Evolutionary conservation across 805 yeast genomes (phyloP), one percentile per base, ranked within the genome.

Genomic region (Yarrowia sp.): DNA sequence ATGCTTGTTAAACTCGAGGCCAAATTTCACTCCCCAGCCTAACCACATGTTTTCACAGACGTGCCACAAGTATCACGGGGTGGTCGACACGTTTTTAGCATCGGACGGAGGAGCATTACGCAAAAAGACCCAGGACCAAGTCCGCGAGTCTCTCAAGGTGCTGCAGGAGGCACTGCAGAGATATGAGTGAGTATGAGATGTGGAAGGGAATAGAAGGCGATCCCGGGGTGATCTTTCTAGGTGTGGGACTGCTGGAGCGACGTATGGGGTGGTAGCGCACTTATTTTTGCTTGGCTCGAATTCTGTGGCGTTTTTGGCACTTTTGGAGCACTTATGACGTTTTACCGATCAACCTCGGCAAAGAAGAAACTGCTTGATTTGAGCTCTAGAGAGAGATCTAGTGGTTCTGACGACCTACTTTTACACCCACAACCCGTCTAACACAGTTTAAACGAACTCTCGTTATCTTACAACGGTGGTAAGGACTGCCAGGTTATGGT

Each of bases 401-500:
- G n/a, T n/a, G n/a, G n/a, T n/a, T n/a, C n/a, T n/a, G n/a, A n/a
- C n/a, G n/a, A n/a, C n/a, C n/a, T n/a, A n/a, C n/a, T n/a, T n/a
- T n/a, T n/a, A n/a, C n/a, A n/a, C n/a, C n/a, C n/a, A n/a, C n/a
- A n/a, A n/a, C n/a, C n/a, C n/a, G n/a, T n/a, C n/a, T 44, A 57
- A 44, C 71, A 28, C 65, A n/a, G 48, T 1, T 35, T 48, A 8
- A 67, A 68, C 1, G 69, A 74, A 48, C 67, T 75, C 13, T 88
- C 98, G 0, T 80, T 95, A 13, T 89, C 96, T 1, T 95, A 88
- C 75, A 95, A 95, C 73, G 99, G 99, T 10, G 99, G 99, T 1
- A 95, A 95, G 73, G 99, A 95, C 76, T 95, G 98, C 71, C 83
- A 92, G 53, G 98, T 92, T 36, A 85, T 93, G 88, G 80, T 95